Conservation (phyloP, 306 rosid species). For the Vicia sativa region DNA sequence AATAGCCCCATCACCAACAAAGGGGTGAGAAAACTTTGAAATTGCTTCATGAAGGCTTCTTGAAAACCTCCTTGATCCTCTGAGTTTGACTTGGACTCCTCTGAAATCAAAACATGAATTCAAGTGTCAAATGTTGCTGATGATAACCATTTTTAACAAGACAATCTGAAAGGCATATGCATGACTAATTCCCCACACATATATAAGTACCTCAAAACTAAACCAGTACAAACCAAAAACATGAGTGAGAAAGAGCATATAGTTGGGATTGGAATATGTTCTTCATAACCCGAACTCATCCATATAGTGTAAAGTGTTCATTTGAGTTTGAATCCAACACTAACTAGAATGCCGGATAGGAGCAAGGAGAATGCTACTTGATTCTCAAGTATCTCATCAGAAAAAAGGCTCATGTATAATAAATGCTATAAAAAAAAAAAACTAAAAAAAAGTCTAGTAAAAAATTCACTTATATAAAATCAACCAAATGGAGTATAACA, state of each 20-base stretch:
- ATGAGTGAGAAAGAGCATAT: background rate
- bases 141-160: constrained; percentile 2
- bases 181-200: constrained; percentile 21
- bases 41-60: constrained; percentile 58
- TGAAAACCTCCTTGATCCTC: constrained; percentile 67
- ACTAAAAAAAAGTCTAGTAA: background rate
- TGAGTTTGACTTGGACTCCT: constrained; percentile 62
- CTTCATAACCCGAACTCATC: constrained; percentile 24
- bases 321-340: constrained; percentile 26
- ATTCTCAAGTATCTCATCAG: constrained; percentile 22
- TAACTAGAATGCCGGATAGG: constrained; percentile 1
- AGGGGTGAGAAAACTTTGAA: constrained; percentile 60
- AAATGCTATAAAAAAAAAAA: constrained; percentile 4
- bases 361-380: constrained; percentile 22
- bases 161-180: constrained; percentile 13
- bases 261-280: constrained; percentile 6
- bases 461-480: constrained; percentile 15
- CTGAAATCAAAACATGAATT: constrained; percentile 49
- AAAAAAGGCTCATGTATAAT: background rate
- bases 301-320: constrained; percentile 8
- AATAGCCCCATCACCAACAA: constrained; percentile 62
- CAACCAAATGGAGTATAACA: constrained; percentile 8
- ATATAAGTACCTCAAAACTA: constrained; percentile 7
- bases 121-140: constrained; percentile 28
- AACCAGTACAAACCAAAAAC: background rate